Conservation (phyloP, 306 rosid species). For the Biancaea sappan region DNA sequence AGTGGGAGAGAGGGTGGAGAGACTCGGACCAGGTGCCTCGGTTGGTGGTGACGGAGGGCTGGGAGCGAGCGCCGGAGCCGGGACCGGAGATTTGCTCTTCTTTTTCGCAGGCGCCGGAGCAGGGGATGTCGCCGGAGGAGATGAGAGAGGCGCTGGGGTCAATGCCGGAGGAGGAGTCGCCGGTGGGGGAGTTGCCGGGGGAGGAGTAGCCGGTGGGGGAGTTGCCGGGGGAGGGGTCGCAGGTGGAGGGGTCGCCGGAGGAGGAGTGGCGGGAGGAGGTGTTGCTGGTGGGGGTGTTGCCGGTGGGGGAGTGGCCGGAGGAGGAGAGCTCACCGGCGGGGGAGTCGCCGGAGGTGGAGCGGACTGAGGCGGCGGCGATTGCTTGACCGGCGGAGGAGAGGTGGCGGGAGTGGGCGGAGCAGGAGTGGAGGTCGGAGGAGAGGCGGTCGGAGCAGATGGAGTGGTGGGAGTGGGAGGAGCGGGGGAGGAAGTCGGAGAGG, state of each 20-base stretch:
- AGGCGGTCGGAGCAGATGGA: conserved; percentile 21
- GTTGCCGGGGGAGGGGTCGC: background rate
- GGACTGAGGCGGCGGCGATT: background rate
- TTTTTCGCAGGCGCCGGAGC: too few relatives aligned
- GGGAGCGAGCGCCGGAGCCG: conserved; percentile 46
- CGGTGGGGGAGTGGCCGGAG: background rate
- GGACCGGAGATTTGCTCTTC: too few relatives aligned
- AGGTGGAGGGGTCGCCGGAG: background rate
- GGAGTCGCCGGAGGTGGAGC: conserved; percentile 23
- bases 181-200: too few relatives aligned
- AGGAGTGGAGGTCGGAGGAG: conserved; percentile 40
- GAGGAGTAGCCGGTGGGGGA: background rate
- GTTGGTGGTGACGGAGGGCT: conserved; percentile 49
- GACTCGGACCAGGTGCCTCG: conserved; percentile 70
- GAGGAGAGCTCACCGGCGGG: background rate
- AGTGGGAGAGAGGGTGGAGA: conserved; percentile 51
- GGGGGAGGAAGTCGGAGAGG: conserved; percentile 56
- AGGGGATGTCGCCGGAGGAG: too few relatives aligned
- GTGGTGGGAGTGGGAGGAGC: conserved; percentile 38
- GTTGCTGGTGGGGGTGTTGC: background rate
- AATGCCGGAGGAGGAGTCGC: too few relatives aligned
- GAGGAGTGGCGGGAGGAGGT: background rate
- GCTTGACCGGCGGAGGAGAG: conserved; percentile 25
- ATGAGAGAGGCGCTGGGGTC: too few relatives aligned
- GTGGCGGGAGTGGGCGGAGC: conserved; percentile 35